These are phyloP conservation scores for Syncephalis fuscata DNA, from an alignment of 371 early-diverging fungal species.

Conservation along the genomic window DNA sequence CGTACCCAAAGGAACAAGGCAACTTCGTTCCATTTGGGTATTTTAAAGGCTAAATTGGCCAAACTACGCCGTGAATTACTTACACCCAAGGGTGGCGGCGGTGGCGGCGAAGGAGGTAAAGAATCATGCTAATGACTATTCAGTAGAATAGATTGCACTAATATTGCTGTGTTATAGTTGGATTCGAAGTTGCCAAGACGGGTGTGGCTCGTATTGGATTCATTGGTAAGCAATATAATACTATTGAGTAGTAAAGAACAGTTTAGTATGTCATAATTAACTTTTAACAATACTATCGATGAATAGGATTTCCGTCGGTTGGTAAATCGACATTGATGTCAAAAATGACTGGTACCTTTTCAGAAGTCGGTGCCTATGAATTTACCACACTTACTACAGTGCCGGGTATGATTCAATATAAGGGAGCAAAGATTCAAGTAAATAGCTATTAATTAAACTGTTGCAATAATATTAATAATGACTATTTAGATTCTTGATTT, in stretches of 20 bases:
- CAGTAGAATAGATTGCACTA: not conserved
- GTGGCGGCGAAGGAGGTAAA: slow-evolving; percentile 51
- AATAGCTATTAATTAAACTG: slow-evolving; percentile 39
- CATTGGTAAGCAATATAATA: slow-evolving; percentile 51
- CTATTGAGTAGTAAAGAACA: not conserved
- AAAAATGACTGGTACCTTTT: slow-evolving; percentile 94
- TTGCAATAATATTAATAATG: slow-evolving; percentile 31
- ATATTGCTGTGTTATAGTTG: slow-evolving; percentile 26
- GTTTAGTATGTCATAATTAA: no score
- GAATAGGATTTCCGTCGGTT: slow-evolving; percentile 83
- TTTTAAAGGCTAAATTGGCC: slow-evolving; percentile 97
- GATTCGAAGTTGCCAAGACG: slow-evolving; percentile 94
- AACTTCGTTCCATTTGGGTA: slow-evolving; percentile 96
- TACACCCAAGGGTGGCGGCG: slow-evolving; percentile 67
- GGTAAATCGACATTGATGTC: slow-evolving; percentile 96
- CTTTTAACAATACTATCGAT: not conserved
- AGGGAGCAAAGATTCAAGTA: slow-evolving; percentile 90
- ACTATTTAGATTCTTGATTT: slow-evolving; percentile 48
- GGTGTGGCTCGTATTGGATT: slow-evolving; percentile 94
- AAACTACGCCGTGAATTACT: slow-evolving; percentile 89
- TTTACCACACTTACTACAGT: slow-evolving; percentile 99
- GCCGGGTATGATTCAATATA: slow-evolving; percentile 86
- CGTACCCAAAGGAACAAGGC: slow-evolving; percentile 93
- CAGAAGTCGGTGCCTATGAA: slow-evolving; percentile 95
- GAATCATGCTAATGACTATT: not conserved